Percentiles rank a stretch among this genome's conserved stretches.
phyloP scores from a whole-genome alignment of 768 basidiomycete genomes.

The Peribolospora baueri region DNA sequence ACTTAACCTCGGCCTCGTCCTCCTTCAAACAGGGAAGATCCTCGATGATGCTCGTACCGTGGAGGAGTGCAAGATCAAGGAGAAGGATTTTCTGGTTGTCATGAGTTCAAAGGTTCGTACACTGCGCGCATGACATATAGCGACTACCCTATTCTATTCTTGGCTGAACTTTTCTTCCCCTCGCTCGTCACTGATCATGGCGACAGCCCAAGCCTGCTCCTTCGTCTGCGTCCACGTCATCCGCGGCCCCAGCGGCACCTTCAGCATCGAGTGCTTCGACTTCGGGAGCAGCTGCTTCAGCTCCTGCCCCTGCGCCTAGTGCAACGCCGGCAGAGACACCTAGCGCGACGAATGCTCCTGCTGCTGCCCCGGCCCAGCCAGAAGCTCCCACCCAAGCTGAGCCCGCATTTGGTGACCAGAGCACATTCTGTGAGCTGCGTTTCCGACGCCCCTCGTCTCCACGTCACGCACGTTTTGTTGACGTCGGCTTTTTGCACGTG shows the following conservation, averaged over 20 bases:
- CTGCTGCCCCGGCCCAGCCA: constrained; percentile 12
- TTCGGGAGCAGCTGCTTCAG: constrained; percentile 16
- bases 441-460: constrained; percentile 32
- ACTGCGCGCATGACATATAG: not conserved
- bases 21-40: constrained; percentile 46
- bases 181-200: not conserved
- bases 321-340: constrained; percentile 15
- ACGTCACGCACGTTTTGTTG: constrained; percentile 1
- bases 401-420: constrained; percentile 10
- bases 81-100: constrained; percentile 96
- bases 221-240: not conserved
- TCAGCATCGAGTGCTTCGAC: constrained; percentile 18
- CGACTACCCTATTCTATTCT: too few relatives aligned
- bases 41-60: constrained; percentile 68
- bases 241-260: constrained; percentile 17
- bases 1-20: not conserved
- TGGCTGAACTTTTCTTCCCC: not conserved
- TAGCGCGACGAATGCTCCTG: constrained; percentile 16
- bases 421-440: constrained; percentile 22
- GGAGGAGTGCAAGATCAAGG: constrained; percentile 71
- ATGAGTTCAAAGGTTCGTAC: constrained; percentile 77
- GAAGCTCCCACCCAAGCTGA: constrained; percentile 11
- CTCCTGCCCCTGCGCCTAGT: constrained; percentile 16
- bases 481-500: not conserved
- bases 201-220: constrained; percentile 20